phyloP scores from a whole-genome alignment of 768 basidiomycete genomes.

The Panaeolus papilionaceus region DNA sequence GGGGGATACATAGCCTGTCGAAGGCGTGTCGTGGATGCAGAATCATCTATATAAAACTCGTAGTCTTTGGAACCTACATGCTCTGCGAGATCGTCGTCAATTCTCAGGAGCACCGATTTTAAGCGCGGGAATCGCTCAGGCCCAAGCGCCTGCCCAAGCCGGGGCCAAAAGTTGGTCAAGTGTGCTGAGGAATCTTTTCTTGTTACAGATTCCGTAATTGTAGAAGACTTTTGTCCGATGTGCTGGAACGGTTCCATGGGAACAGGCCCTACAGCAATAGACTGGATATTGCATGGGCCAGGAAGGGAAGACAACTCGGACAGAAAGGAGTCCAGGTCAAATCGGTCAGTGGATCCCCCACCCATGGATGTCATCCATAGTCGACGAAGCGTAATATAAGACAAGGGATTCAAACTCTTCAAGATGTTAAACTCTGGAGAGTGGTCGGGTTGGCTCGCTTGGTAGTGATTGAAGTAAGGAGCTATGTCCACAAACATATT shows the following conservation, averaged over 20 bases:
- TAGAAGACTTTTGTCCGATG: background rate
- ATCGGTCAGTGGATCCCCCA: background rate
- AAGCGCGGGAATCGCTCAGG: background rate
- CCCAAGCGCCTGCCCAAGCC: background rate
- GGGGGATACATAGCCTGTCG: background rate
- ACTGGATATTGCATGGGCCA: background rate
- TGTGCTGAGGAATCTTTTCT: background rate
- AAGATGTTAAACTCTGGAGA: background rate
- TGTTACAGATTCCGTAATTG: background rate
- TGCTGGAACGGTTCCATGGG: background rate
- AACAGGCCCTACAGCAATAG: background rate
- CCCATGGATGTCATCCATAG: conserved; percentile 4
- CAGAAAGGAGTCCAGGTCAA: background rate
- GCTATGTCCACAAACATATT: background rate
- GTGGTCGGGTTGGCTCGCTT: background rate
- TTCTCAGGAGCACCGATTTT: background rate
- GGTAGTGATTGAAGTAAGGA: background rate
- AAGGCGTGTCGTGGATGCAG: background rate
- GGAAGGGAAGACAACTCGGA: background rate
- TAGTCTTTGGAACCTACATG: background rate
- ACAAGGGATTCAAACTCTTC: background rate
- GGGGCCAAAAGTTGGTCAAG: background rate
- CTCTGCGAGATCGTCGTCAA: background rate
- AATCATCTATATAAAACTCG: background rate
- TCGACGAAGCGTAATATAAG: background rate